Base-by-base conservation (phyloP, 768 basidiomycete species). In the Kwoniella dendrophila region DNA sequence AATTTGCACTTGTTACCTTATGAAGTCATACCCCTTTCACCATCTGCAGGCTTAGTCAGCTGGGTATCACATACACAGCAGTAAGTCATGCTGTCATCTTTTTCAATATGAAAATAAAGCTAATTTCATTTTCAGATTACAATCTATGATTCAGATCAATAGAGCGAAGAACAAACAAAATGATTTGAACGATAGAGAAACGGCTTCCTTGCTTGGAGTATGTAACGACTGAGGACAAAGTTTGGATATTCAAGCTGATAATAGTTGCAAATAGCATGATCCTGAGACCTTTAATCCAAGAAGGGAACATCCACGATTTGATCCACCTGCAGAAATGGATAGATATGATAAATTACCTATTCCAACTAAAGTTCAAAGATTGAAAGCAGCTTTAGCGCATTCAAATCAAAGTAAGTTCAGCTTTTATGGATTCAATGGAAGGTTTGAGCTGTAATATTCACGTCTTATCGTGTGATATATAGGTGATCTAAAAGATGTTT, bases 31-130 rank as follows among this genome's bases (percentile, higher is more conserved):
- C 78, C 78, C 3, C 62, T 79, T 1, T 69, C 71, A 10, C 74
- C 72, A 6, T 67, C 69, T 32, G 72, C 74, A 0, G 78, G 76
- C 1, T 54, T 79, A 18, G 32, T 74, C 7, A 67, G 64, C 57
- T 79, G 78, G 78, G 73, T 79, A 1, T 44, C 67, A 4, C 76
- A 79, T 49, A 79, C 78, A 1, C 72, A 74, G 47, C 76, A 75
- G 66, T 72, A 34, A 58, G 75, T 64, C 33, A 14, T 26, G 16
- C 2, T 24, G 14, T 44, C 29, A 18, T 10, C 6, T 49, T 24
- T 16, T n/a, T 8, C 36, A 38, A 11, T 32, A 24, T 54, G 33
- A 7, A 2, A 1, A 63, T 33, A 10, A 27, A 27, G 18, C 26
- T 53, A 27, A 36, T 36, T 8, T 30, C 10, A 34, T 12, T 45